Percentiles rank a stretch among this genome's conserved stretches.
These are phyloP conservation scores for Xanthoconium purpureum DNA, from an alignment of 768 basidiomycete genomes.

Conservation along the genomic window DNA sequence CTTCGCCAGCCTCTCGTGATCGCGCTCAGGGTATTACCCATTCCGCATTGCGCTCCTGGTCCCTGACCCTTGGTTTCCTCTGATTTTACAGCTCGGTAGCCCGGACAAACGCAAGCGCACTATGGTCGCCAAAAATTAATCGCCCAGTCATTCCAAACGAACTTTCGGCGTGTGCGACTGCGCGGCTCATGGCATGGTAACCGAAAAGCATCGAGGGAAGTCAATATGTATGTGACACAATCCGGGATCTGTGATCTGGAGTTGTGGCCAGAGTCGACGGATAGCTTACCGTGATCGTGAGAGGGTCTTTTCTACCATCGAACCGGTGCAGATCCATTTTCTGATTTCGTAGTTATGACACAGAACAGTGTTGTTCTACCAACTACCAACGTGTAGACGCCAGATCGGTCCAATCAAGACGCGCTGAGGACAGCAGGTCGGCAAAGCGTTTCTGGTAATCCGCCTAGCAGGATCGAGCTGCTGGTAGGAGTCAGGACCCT, in stretches of 20 bases:
- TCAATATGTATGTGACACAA: background rate
- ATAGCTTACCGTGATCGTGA: background rate
- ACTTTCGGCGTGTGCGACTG: background rate
- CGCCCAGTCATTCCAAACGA: background rate
- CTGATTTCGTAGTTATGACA: background rate
- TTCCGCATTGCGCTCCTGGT: background rate
- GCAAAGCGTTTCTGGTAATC: background rate
- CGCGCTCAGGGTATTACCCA: background rate
- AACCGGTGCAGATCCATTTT: background rate
- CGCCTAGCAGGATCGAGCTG: background rate
- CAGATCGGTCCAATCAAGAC: background rate
- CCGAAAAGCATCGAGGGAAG: constrained; percentile 4
- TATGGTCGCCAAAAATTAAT: background rate
- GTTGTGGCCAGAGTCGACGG: background rate
- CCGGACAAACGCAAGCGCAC: background rate
- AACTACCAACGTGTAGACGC: constrained; percentile 4
- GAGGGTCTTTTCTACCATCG: background rate
- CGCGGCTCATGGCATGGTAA: constrained; percentile 8
- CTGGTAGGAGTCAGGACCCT: background rate
- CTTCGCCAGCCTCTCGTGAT: no score
- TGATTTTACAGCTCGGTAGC: background rate
- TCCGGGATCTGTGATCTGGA: background rate
- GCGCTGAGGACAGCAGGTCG: background rate
- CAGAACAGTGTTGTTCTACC: constrained; percentile 1
- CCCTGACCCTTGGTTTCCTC: background rate